Conservation (phyloP, 2,329 filamentous ascomycete genomes). For the Ceratocystiopsis sp. region DNA sequence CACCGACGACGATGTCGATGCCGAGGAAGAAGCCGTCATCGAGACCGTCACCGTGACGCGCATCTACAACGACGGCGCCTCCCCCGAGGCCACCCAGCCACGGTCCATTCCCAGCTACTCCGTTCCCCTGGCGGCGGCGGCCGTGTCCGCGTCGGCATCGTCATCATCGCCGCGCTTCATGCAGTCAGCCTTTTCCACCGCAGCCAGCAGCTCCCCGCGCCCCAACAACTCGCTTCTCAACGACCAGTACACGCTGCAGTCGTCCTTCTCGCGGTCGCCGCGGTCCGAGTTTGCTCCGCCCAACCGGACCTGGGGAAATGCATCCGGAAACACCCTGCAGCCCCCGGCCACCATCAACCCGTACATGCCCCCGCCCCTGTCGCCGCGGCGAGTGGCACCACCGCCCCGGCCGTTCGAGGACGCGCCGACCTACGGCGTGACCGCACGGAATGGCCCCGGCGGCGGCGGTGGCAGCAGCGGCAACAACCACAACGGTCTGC, state of each 20-base stretch:
- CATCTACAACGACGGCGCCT: neutral
- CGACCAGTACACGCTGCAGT: conserved; percentile 26
- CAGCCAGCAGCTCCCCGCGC: conserved; percentile 12
- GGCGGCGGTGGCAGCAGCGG: neutral
- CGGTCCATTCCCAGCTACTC: conserved; percentile 13
- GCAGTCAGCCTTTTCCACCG: conserved; percentile 11
- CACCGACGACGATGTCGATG: conserved; percentile 20
- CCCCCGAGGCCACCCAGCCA: conserved; percentile 5
- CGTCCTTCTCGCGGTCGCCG: conserved; percentile 36
- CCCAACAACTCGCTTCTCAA: conserved; percentile 14
- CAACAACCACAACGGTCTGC: neutral
- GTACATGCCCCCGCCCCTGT: conserved; percentile 56
- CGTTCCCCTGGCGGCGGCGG: conserved; percentile 8
- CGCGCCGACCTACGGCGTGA: neutral
- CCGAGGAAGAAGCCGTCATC: conserved; percentile 2
- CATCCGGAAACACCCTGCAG: conserved; percentile 17
- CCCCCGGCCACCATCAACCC: conserved; percentile 30
- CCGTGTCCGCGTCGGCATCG: no score
- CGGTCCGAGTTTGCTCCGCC: conserved; percentile 18
- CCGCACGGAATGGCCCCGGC: no score
- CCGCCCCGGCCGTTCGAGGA: conserved; percentile 1
- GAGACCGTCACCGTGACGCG: neutral
- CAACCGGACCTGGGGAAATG: neutral
- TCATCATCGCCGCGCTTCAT: conserved; percentile 10
- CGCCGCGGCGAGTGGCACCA: conserved; percentile 32